phyloP scores from a whole-genome alignment of 78 protist species.

The Planoprotostelium fungivorum region DNA sequence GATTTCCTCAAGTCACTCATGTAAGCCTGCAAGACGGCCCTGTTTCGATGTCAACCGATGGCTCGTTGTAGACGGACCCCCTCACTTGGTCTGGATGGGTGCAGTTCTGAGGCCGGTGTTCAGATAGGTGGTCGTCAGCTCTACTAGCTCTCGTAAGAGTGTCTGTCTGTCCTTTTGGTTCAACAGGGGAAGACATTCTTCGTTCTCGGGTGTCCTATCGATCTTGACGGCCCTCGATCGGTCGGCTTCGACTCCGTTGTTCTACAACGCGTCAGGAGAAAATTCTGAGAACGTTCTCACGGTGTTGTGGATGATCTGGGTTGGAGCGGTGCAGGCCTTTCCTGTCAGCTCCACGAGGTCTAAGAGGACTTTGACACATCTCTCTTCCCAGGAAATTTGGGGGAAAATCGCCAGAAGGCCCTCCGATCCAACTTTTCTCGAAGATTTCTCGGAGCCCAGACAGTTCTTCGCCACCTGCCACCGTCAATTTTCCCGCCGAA shows the following conservation, averaged over 20 bases:
- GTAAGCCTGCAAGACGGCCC: constrained; percentile 19
- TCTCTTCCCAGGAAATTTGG: constrained; percentile 46
- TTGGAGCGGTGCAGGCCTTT: constrained; percentile 9
- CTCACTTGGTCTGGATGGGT: constrained; percentile 24
- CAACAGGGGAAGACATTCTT: neutral
- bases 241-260: neutral
- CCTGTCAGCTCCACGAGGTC: constrained; percentile 51
- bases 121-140: constrained; percentile 36
- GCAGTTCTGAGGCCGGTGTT: constrained; percentile 43
- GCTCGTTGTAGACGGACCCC: neutral
- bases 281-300: neutral
- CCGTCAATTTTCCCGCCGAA: neutral
- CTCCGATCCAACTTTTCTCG: neutral
- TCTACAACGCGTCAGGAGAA: neutral
- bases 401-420: constrained; percentile 42
- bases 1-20: constrained; percentile 37
- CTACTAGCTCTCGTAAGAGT: constrained; percentile 19
- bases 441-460: neutral
- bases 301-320: neutral
- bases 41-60: neutral
- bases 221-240: neutral
- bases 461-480: neutral
- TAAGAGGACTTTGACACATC: constrained; percentile 36
- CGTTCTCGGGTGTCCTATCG: neutral
- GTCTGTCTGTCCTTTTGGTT: neutral